phyloP scores from a whole-genome alignment of 2,329 filamentous ascomycete species.

The Chaetomium olivaceum region DNA sequence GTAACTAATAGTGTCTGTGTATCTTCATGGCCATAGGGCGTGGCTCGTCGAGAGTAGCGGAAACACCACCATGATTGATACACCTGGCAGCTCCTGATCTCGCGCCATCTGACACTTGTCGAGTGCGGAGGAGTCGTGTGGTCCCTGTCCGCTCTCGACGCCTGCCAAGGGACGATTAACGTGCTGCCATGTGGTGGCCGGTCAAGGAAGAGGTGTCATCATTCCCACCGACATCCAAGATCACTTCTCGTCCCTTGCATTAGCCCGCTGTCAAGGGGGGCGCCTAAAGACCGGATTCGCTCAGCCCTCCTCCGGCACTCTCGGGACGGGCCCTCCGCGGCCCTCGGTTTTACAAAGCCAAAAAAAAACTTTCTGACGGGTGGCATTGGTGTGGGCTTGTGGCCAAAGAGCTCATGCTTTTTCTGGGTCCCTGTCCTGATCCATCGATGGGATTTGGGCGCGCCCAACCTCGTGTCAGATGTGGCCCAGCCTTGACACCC shows the following conservation, averaged over 20 bases:
- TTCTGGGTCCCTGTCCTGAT: neutral
- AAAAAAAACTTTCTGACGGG: neutral
- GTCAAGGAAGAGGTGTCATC: neutral
- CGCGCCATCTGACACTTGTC: neutral
- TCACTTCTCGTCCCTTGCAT: slow-evolving; percentile 28
- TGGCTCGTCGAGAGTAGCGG: neutral
- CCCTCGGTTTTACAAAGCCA: neutral
- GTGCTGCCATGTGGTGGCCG: slow-evolving; percentile 23
- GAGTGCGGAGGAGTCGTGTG: neutral
- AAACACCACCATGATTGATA: neutral
- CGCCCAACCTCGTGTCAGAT: neutral
- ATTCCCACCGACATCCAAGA: slow-evolving; percentile 12
- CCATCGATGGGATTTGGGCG: neutral
- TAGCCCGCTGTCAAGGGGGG: slow-evolving; percentile 19
- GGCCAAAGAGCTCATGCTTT: slow-evolving; percentile 9
- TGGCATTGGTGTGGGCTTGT: neutral
- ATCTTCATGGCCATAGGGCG: neutral
- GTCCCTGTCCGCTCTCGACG: neutral
- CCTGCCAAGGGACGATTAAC: slow-evolving; percentile 8
- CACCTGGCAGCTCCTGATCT: neutral
- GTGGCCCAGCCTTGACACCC: neutral
- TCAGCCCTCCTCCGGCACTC: neutral
- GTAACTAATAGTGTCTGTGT: neutral
- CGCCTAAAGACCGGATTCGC: slow-evolving; percentile 22
- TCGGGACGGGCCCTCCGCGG: slow-evolving; percentile 19